Base-by-base conservation (phyloP, 2,329 filamentous ascomycete genomes). In the Sclerotinia subarctica region DNA sequence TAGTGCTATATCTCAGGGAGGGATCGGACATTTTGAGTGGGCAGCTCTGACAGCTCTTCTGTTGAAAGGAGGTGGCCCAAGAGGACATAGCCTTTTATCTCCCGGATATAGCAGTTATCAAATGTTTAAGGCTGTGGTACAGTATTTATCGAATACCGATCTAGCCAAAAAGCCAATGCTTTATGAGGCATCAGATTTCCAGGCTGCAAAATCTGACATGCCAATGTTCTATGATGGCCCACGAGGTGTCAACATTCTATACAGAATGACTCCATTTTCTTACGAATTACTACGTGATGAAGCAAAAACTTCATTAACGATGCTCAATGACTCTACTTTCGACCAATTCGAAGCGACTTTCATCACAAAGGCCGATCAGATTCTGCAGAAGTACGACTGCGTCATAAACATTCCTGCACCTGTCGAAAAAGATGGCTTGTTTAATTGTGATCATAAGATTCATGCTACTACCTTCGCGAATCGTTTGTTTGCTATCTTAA, bases 1-100 rank as follows among this genome's bases (percentile, higher is more conserved):
- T 21, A 86, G 91, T 56, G 81, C 84, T 29, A 79, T 93, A n/a
- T 83, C 86, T 2, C 81, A 84, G 54, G 94, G 95, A 56, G 95
- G 95, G 0, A 97, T 99, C 77, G 95, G 95, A 3, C 88, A 92
- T 72, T 96, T 97, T 72, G 95, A 99, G 77, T 98, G 93, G 92
- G 85, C 91, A 0, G 81, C 87, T n/a, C 81, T 95, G 60, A 86
- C 94, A 76, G 92, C 94, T 44, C 82, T 97, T 19, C 81, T 98
- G 2, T 82, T 98, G 53, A 88, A 93, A 77, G 87, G 86, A n/a
- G 92, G 92, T 35, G 90, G 89, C 8, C 85, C 87, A 8, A 89
- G 89, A 69, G 90, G 91, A 2, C 86, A 88, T 71, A 85, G 90
- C 2, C 81, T 92, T 7, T 83, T 98, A 21, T 93, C 93, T 7